These are phyloP conservation scores for Coemansia sp. DNA, from an alignment of 192 early-diverging fungal genomes.

Conservation along the genomic window DNA sequence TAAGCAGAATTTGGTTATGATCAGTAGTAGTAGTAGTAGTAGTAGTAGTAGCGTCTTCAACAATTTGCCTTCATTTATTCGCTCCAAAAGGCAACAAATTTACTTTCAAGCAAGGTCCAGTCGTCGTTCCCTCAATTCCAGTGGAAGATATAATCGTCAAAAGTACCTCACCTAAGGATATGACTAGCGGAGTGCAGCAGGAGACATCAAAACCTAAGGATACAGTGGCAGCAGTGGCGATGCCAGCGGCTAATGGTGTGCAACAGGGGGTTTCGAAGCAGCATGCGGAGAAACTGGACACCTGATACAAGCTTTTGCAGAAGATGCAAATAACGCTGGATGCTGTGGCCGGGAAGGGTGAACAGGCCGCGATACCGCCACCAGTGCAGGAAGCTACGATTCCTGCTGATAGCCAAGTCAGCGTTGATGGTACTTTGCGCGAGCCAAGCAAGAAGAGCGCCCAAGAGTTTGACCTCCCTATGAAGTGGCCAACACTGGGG, in stretches of 20 bases:
- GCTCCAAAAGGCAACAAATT: no score
- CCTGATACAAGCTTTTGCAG: conserved; percentile 1
- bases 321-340: neutral
- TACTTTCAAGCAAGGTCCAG: no score
- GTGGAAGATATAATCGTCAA: no score
- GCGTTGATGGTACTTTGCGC: neutral
- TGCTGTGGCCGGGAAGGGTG: neutral
- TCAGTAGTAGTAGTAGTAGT: no score
- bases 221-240: no score
- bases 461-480: neutral
- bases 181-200: no score
- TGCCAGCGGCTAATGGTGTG: neutral
- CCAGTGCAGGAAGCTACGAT: neutral
- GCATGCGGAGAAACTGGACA: neutral
- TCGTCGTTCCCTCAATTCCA: no score
- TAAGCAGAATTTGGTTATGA: no score
- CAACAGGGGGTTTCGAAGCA: neutral
- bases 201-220: no score
- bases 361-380: neutral
- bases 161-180: no score
- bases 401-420: neutral
- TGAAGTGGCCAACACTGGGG: neutral
- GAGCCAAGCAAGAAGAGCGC: neutral
- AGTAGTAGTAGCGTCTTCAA: no score
- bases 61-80: no score